Conservation (phyloP, 106 monocot species). For the Dactylorhiza incarnata region DNA sequence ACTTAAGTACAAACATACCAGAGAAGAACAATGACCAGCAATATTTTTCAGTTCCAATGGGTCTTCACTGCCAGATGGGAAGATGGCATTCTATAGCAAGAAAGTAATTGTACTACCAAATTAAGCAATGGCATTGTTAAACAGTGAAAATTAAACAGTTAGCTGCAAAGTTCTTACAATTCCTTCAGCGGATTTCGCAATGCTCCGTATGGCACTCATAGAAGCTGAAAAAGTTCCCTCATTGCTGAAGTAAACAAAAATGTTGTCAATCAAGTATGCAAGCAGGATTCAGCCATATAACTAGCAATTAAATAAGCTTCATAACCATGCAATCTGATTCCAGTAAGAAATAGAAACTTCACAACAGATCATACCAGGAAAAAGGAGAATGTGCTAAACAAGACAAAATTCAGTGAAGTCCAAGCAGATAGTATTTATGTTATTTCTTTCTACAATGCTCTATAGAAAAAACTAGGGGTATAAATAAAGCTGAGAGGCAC, state of each 20-base stretch:
- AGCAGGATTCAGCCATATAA: background rate
- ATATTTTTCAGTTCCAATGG: conserved; percentile 45
- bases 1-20: conserved; percentile 32
- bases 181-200: conserved; percentile 65
- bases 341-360: no score
- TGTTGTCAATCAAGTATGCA: background rate
- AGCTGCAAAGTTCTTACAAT: conserved; percentile 38
- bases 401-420: no score
- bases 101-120: conserved; percentile 5
- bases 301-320: background rate
- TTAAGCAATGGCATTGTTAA: conserved; percentile 4
- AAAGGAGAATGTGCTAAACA: no score
- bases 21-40: conserved; percentile 45
- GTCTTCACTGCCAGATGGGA: conserved; percentile 34
- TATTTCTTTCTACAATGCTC: no score
- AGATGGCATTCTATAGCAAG: conserved; percentile 46
- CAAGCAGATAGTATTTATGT: no score
- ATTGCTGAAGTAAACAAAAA: conserved; percentile 32
- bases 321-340: background rate
- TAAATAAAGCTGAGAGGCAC: no score
- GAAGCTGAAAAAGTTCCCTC: conserved; percentile 58
- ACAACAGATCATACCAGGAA: no score
- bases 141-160: conserved; percentile 6
- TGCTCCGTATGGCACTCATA: conserved; percentile 52
- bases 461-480: no score